Conservation (phyloP, 129 eudicot genomes). For the Lactuca sativa region DNA sequence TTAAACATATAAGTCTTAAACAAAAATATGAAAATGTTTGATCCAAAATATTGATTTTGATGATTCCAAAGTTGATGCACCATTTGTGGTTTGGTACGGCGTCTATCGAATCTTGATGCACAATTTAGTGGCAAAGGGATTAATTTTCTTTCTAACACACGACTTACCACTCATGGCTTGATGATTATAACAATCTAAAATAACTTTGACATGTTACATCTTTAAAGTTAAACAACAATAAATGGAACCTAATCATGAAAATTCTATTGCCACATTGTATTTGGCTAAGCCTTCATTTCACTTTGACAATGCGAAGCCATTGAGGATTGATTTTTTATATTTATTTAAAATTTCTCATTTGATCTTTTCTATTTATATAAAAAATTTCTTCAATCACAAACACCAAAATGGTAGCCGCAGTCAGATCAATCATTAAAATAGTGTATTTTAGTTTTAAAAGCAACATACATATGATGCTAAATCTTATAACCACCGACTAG, state of each 20-base stretch:
- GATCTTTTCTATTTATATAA: too few relatives aligned
- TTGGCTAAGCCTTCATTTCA: too few relatives aligned
- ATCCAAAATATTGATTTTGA: slow-evolving; percentile 6
- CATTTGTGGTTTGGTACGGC: slow-evolving; percentile 25
- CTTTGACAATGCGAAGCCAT: too few relatives aligned
- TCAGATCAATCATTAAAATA: too few relatives aligned
- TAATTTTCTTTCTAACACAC: slow-evolving; percentile 13
- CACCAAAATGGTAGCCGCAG: too few relatives aligned
- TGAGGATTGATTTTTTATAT: too few relatives aligned
- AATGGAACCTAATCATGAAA: neutral
- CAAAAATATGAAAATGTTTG: neutral
- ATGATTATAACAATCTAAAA: slow-evolving; percentile 17
- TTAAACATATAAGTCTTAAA: too few relatives aligned
- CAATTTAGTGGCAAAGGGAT: slow-evolving; percentile 16
- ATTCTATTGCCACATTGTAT: neutral
- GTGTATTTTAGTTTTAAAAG: too few relatives aligned
- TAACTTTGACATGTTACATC: neutral
- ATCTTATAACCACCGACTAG: too few relatives aligned
- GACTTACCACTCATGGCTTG: slow-evolving; percentile 20
- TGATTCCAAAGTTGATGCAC: slow-evolving; percentile 22
- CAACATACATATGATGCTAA: too few relatives aligned
- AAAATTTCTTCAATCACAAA: too few relatives aligned
- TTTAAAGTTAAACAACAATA: slow-evolving; percentile 14
- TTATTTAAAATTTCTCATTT: too few relatives aligned
- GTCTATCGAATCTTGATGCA: neutral